Evolutionary conservation across 352 stramenopile species (phyloP), one percentile per base, ranked within the genome.

Genomic region (Thalassiosira hispida): DNA sequence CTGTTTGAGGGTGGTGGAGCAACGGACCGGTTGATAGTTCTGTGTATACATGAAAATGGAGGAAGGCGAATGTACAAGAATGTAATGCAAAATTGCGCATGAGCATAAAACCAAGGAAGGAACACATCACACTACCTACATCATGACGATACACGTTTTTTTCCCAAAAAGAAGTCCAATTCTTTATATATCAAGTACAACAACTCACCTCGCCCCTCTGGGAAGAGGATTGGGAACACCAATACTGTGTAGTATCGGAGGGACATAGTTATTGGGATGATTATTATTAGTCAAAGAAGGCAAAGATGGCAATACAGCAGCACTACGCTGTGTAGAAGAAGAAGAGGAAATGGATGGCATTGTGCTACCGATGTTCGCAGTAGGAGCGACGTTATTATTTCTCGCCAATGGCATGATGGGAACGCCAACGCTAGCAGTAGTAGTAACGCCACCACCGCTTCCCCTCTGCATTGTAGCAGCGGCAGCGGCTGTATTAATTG

Each of bases 231-330:
- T 2, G 8, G 62, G 62, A 11, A 9, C 31, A 65, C 42, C 47
- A 35, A 55, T 51, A 65, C 56, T 73, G 40, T 64, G 52, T 35
- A 73, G 51, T 52, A 73, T 73, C 22, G 64, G 64, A 51, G 64
- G 64, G 16, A 73, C 42, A 22, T 64, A 73, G 38, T 72, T 73
- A 57, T 73, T 60, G 12, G 35, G 49, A 51, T 73, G 49, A 65
- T 64, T 55, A 44, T 35, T 47, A 25, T n/a, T 16, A 22, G 63
- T 18, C 35, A 46, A 59, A 20, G 53, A 63, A 25, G 53, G 46
- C 16, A 63, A 25, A 42, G 23, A 23, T 27, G 42, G 62, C 46
- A 22, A 14, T 47, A 42, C 9, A 29, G 52, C 52, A 35, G 16
- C 22, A 61, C n/a, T n/a, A n/a, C n/a, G n/a, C n/a, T n/a, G n/a